phyloP scores from a whole-genome alignment of 495 filamentous ascomycete genomes.

The Aspergillus nidulans region DNA sequence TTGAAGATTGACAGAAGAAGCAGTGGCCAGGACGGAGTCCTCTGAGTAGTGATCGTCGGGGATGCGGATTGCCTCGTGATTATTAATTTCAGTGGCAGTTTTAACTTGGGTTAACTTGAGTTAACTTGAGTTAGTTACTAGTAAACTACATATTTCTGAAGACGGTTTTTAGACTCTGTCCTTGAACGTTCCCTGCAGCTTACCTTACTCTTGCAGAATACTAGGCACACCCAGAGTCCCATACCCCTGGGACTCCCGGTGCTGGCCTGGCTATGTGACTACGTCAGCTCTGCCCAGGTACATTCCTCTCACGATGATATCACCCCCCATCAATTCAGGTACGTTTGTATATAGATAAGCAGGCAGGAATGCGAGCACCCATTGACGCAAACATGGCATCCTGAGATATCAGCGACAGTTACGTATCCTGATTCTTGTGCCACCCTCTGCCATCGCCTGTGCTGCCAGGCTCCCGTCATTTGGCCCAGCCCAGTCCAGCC shows the following conservation, averaged over 20 bases:
- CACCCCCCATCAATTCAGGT: neutral
- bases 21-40: constrained; percentile 3
- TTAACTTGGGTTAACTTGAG: too few species aligned
- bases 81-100: neutral
- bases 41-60: constrained; percentile 14
- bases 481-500: neutral
- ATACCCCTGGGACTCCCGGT: neutral
- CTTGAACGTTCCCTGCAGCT: neutral
- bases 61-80: constrained; percentile 5
- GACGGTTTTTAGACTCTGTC: neutral
- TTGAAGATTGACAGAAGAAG: constrained; percentile 4
- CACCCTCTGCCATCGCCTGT: neutral
- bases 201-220: neutral
- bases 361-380: neutral
- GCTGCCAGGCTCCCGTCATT: neutral
- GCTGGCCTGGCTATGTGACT: neutral
- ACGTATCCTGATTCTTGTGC: neutral
- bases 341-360: neutral
- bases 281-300: neutral
- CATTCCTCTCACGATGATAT: constrained; percentile 1
- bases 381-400: neutral
- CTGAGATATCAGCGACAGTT: neutral
- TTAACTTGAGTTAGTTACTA: too few species aligned
- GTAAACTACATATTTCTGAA: neutral
- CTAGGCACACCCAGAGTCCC: neutral